Percentiles rank a stretch among this genome's conserved stretches.
These are phyloP conservation scores for Saturnispora ahearnii DNA, from an alignment of 805 yeast species.

Conservation along the genomic window DNA sequence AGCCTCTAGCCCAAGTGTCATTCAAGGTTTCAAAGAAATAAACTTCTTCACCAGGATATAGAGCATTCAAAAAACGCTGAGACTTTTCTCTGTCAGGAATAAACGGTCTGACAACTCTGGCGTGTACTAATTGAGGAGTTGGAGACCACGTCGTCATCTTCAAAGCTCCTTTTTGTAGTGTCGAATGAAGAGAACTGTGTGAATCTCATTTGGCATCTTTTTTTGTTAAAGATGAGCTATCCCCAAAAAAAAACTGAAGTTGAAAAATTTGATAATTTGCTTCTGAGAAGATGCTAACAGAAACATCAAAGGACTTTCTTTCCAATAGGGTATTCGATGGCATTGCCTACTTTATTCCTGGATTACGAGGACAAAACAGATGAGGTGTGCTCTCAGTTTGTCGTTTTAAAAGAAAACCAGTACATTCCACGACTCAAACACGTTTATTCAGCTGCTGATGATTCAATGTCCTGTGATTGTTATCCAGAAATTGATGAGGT, in stretches of 20 bases:
- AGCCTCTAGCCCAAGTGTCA: constrained; percentile 70
- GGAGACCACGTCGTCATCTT: constrained; percentile 3
- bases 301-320: background rate
- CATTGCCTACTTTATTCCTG: background rate
- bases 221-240: background rate
- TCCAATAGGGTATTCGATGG: background rate
- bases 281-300: background rate
- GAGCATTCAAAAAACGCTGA: constrained; percentile 2
- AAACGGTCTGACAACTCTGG: background rate
- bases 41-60: constrained; percentile 12
- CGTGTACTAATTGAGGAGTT: constrained; percentile 1
- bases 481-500: constrained; percentile 34
- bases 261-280: background rate
- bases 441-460: constrained; percentile 54
- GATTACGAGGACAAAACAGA: constrained; percentile 49
- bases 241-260: background rate
- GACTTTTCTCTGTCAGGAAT: background rate
- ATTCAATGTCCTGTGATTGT: constrained; percentile 90
- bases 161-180: no score
- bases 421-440: constrained; percentile 60
- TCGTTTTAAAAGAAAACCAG: constrained; percentile 45
- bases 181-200: background rate
- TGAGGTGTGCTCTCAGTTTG: constrained; percentile 59
- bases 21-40: constrained; percentile 13
- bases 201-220: background rate